Evolutionary conservation across 441 rosid species (phyloP), one percentile per base, ranked within the genome.

Genomic region (Eruca vesicaria): DNA sequence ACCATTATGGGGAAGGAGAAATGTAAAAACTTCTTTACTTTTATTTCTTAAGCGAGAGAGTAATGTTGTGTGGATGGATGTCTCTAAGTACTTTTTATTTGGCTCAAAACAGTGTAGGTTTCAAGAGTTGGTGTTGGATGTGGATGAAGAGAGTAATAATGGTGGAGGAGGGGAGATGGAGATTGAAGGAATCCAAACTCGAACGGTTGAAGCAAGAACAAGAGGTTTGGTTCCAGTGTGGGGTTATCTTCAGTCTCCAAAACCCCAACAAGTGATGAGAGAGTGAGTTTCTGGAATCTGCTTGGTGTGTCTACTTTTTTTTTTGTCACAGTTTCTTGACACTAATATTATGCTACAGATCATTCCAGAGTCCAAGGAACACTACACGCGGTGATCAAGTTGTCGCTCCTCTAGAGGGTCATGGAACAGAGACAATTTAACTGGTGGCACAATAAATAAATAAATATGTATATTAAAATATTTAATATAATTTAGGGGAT

Each of bases 201-300:
- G 82, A 63, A 82, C 79, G 31, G 76, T 89, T 21, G 98, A 87
- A 90, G 89, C 86, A 36, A 83, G 91, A 78, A 82, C 87, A 65
- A 90, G 84, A 84, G 73, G 84, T 77, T 78, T 92, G 81, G 85
- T 94, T 73, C 97, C 98, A 41, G 86, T 83, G 60, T 86, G 84
- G 68, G 89, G 93, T 77, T 59, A 76, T 82, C 86, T 75, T 69
- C 84, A 63, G 38, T 64, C 80, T 63, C 73, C 86, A 32, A 85
- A 80, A 69, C 72, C 81, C 61, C 87, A 78, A 52, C 80, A 80
- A 77, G 82, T 82, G 64, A 86, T 85, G 86, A 87, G 55, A 32
- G 53, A 90, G 97, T 90, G 64, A 52, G 75, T 69, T 78, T 55
- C 58, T 14, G 35, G 16, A 50, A 50, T 50, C 56, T 50, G 12